Percentiles rank a stretch among this genome's conserved stretches.
These are phyloP conservation scores for Decorospora gaudefroyi DNA, from an alignment of 2,329 filamentous ascomycete species.

Conservation along the genomic window DNA sequence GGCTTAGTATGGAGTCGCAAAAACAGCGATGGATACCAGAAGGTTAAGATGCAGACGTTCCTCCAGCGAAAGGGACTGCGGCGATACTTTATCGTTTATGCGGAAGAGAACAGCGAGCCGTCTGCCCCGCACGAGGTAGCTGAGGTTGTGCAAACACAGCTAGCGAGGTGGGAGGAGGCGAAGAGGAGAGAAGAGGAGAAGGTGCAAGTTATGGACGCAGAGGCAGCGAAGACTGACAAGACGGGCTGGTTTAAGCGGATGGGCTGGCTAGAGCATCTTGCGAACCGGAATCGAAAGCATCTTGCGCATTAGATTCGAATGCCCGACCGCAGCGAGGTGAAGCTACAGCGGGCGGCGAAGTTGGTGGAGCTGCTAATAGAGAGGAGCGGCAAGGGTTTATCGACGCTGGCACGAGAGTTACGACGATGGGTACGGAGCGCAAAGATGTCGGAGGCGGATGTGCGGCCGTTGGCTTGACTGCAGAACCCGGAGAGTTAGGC, in stretches of 20 bases:
- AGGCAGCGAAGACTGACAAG: constrained; percentile 9
- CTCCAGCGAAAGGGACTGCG: neutral
- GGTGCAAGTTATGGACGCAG: constrained; percentile 1
- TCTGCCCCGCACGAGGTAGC: neutral
- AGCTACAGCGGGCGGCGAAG: neutral
- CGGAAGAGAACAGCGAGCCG: neutral
- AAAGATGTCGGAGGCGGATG: constrained; percentile 1
- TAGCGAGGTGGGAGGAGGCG: neutral
- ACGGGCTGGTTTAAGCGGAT: constrained; percentile 9
- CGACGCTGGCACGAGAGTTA: constrained; percentile 6
- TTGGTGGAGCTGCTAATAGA: constrained; percentile 3
- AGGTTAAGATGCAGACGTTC: neutral
- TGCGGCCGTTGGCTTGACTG: constrained; percentile 9
- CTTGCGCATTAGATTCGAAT: neutral
- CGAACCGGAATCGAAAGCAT: constrained; percentile 2
- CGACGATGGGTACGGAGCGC: constrained; percentile 7
- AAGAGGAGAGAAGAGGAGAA: neutral
- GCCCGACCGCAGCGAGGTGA: neutral
- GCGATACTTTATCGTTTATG: neutral
- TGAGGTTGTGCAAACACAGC: neutral
- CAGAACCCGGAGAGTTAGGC: constrained; percentile 16
- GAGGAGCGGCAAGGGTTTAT: constrained; percentile 1
- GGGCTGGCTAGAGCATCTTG: constrained; percentile 1
- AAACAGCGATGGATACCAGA: neutral
- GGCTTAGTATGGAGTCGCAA: neutral